A percentile compares a stretch with the other conserved stretches of the same genome.
These are phyloP conservation scores for Pterocarpus macrocarpus DNA, from an alignment of 306 rosid genomes.

Conservation along the genomic window DNA sequence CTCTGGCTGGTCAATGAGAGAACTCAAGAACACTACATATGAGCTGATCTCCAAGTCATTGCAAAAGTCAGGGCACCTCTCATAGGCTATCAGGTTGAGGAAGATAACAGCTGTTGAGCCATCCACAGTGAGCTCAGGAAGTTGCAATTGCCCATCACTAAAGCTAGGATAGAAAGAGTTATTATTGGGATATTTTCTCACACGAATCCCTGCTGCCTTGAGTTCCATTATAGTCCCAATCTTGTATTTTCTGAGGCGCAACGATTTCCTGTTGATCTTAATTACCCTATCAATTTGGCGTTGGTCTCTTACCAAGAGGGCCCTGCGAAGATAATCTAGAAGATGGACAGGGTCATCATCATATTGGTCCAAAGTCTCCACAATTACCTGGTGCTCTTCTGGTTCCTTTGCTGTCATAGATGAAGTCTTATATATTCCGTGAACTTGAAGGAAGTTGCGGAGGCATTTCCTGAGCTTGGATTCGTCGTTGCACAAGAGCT, in stretches of 20 bases:
- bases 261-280: not conserved
- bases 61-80: too few relatives aligned
- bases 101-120: too few relatives aligned
- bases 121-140: too few relatives aligned
- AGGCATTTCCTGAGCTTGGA: not conserved
- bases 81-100: too few relatives aligned
- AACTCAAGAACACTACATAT: too few relatives aligned
- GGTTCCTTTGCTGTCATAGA: too few relatives aligned
- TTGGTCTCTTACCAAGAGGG: not conserved
- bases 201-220: conserved; percentile 9
- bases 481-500: not conserved
- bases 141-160: not conserved
- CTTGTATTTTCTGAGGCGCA: not conserved
- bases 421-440: not conserved
- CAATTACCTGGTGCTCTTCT: not conserved
- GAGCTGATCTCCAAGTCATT: too few relatives aligned
- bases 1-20: not conserved
- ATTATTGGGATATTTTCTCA: not conserved
- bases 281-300: too few relatives aligned
- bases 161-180: not conserved
- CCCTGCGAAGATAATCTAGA: not conserved
- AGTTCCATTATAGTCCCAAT: conserved; percentile 5
- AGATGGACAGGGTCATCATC: not conserved
- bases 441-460: not conserved
- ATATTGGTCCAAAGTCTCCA: not conserved